phyloP scores from a whole-genome alignment of 768 basidiomycete species.

The Mrakia hoshinonis region DNA sequence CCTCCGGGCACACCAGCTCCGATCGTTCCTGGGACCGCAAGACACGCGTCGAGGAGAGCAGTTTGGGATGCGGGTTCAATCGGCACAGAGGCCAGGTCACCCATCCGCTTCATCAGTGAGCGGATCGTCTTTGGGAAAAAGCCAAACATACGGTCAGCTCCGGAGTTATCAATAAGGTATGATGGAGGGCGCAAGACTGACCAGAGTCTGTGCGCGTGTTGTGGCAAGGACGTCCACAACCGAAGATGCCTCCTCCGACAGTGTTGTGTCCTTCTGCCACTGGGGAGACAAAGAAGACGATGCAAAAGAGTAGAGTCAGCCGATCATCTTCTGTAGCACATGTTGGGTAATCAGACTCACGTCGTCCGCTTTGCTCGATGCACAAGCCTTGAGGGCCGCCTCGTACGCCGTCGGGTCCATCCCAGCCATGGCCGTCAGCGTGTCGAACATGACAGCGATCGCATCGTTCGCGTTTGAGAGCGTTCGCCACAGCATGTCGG shows the following conservation, averaged over 20 bases:
- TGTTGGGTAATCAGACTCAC: not conserved
- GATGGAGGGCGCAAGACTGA: too few species aligned
- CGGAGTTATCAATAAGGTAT: not conserved
- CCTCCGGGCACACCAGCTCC: constrained; percentile 96
- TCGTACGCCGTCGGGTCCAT: constrained; percentile 17
- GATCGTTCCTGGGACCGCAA: constrained; percentile 70
- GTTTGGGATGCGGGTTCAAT: constrained; percentile 90
- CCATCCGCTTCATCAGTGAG: constrained; percentile 73
- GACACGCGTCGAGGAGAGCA: constrained; percentile 65
- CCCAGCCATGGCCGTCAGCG: not conserved
- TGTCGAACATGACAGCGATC: constrained; percentile 1
- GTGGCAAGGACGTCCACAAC: constrained; percentile 15
- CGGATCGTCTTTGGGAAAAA: constrained; percentile 56
- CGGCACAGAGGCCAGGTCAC: constrained; percentile 60
- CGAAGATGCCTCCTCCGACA: not conserved
- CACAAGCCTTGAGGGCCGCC: constrained; percentile 1
- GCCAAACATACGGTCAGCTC: not conserved
- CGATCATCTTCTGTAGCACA: not conserved
- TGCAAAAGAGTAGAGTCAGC: not conserved
- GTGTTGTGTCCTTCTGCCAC: not conserved
- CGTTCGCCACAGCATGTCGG: constrained; percentile 10
- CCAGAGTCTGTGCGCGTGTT: not conserved
- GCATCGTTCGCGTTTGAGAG: constrained; percentile 20
- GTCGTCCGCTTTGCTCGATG: not conserved
- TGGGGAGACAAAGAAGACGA: not conserved